Conservation (phyloP, 345 rosid genomes). For the Camelina hispida region DNA sequence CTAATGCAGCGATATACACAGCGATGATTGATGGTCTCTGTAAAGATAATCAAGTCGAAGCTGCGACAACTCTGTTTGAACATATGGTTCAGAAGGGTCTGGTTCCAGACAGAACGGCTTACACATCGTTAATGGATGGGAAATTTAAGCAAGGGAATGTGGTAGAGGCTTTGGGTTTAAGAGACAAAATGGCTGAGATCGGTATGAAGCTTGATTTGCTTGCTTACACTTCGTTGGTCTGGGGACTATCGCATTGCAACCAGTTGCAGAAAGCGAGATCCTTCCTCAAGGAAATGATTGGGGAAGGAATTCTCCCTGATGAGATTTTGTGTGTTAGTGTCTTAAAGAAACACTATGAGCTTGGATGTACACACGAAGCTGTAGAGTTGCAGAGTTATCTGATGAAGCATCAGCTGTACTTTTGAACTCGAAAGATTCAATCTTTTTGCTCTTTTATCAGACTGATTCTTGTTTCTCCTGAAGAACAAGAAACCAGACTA, state of each 20-base stretch:
- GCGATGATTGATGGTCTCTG: constrained; percentile 76
- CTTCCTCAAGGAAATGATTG: constrained; percentile 67
- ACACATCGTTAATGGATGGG: constrained; percentile 72
- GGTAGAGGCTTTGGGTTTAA: constrained; percentile 57
- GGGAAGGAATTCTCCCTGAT: constrained; percentile 61
- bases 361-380: constrained; percentile 57
- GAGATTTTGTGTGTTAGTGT: constrained; percentile 60
- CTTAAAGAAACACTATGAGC: constrained; percentile 65
- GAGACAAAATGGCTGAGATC: constrained; percentile 56
- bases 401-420: constrained; percentile 49
- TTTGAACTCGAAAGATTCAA: constrained; percentile 41
- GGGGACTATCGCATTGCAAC: constrained; percentile 63
- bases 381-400: constrained; percentile 56
- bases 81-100: constrained; percentile 55
- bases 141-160: constrained; percentile 61
- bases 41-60: constrained; percentile 61
- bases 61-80: constrained; percentile 54
- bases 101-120: constrained; percentile 59
- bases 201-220: constrained; percentile 70
- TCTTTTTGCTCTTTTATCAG: constrained; percentile 1
- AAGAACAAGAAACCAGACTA: constrained; percentile 28
- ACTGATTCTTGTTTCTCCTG: constrained; percentile 26
- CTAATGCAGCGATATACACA: constrained; percentile 67
- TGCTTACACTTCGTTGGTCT: constrained; percentile 70
- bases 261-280: constrained; percentile 58